Base-by-base conservation (phyloP, 768 basidiomycete genomes). In the Krasilnikovozyma curviuscula region DNA sequence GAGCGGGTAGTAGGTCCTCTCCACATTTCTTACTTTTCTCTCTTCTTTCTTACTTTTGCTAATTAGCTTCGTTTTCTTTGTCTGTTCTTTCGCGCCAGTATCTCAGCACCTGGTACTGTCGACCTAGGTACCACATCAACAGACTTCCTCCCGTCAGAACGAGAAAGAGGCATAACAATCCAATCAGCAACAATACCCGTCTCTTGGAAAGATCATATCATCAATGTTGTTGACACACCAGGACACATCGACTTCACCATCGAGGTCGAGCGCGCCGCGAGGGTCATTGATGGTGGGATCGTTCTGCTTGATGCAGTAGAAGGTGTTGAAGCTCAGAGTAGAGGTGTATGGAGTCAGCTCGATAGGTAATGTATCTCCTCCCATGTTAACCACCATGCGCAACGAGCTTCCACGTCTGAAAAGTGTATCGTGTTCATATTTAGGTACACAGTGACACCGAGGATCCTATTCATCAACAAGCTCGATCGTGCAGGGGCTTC, bases 241-340 rank as follows among this genome's bases (percentile, higher is more conserved):
- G 84, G 84, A 30, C 84, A 89, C 65, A 85, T 83, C 5, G 84
- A 89, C 62, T 89, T 89, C 65, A 84, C 84, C n/a, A 86, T 88
- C 83, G 84, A 89, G 59, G 85, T 89, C 24, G 85, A 88, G 65
- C 82, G 83, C 57, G 85, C 85, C 7, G 86, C 83, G 58, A 76
- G 84, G 25, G 79, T 89, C 14, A 75, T 86, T 4, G 84, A 89
- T 54, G 85, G 84, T 48, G 84, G 83, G 14, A 77, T 89, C 25
- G 81, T 89, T 27, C 65, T 89, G 28, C 74, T 89, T 37, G 84
- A 89, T 64, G 81, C 83, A 0, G 84, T 89, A 0, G 84, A 88
- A 65, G 84, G 84, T 7, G 84, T 88, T 5, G 84, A 88, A 63
- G 76, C 82, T 10, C 84, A 89, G 60, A 89, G 85, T 0, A 79